A percentile compares a stretch with the other conserved stretches of the same genome.
phyloP scores from a whole-genome alignment of 2,329 filamentous ascomycete species.

The Pleurostoma richardsiae region DNA sequence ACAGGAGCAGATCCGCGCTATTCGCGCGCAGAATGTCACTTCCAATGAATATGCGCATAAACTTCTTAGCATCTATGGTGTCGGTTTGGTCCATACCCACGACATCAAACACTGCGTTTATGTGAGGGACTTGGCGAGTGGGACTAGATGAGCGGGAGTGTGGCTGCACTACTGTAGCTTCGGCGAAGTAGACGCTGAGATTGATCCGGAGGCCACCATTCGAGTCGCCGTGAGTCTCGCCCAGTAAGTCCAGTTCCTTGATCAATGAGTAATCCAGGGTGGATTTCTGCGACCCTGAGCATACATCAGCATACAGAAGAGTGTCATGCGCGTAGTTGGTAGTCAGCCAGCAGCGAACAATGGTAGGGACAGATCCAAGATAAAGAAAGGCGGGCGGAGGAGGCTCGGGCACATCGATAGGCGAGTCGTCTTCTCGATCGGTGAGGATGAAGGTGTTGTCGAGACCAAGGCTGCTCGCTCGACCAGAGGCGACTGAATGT shows the following conservation, averaged over 20 bases:
- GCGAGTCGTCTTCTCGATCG: conserved; percentile 61
- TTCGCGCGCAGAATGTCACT: conserved; percentile 82
- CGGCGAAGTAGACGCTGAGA: conserved; percentile 81
- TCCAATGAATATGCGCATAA: conserved; percentile 82
- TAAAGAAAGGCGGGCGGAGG: conserved; percentile 82
- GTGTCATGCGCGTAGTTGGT: conserved; percentile 85
- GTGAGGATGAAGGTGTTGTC: conserved; percentile 65
- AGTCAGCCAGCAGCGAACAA: conserved; percentile 93
- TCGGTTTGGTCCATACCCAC: conserved; percentile 50
- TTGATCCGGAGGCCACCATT: conserved; percentile 66
- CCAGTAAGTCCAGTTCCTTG: conserved; percentile 65
- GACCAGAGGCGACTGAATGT: conserved; percentile 69
- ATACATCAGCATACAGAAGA: conserved; percentile 85
- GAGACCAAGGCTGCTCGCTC: conserved; percentile 83
- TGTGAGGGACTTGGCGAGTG: conserved; percentile 72
- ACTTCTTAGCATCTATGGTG: conserved; percentile 45
- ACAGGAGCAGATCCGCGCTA: conserved; percentile 87
- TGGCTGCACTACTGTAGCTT: conserved; percentile 76
- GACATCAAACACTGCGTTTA: conserved; percentile 76
- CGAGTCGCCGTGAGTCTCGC: conserved; percentile 59
- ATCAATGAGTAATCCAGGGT: conserved; percentile 73
- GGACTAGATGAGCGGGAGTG: conserved; percentile 69
- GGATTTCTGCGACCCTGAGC: conserved; percentile 86
- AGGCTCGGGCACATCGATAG: conserved; percentile 66
- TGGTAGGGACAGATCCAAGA: conserved; percentile 83